phyloP scores from a whole-genome alignment of 2,329 filamentous ascomycete species.

The Mycocentrospora acerina region DNA sequence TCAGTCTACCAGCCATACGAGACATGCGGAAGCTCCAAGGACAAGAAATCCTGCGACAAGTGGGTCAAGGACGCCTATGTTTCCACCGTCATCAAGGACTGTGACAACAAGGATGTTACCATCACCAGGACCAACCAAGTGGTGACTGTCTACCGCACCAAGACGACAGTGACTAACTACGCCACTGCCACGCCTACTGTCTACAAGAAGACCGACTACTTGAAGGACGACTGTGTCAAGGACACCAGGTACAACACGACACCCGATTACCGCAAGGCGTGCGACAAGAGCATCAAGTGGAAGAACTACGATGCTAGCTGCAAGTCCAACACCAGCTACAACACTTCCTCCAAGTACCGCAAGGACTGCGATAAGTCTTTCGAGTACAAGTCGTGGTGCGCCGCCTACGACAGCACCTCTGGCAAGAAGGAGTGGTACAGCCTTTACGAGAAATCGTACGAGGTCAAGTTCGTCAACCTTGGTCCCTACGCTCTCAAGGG shows the following conservation, averaged over 20 bases:
- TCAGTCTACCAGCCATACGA: conserved; percentile 34
- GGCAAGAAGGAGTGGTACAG: conserved; percentile 22
- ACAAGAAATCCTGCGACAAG: conserved; percentile 17
- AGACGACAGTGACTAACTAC: conserved; percentile 27
- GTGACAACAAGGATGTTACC: conserved; percentile 24
- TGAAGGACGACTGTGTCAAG: conserved; percentile 2
- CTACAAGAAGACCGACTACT: conserved; percentile 5
- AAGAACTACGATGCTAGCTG: conserved; percentile 8
- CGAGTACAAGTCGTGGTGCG: neutral
- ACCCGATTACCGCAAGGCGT: conserved; percentile 5
- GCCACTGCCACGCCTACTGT: conserved; percentile 14
- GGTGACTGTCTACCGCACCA: conserved; percentile 31
- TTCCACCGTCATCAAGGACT: conserved; percentile 31
- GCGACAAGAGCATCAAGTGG: conserved; percentile 2
- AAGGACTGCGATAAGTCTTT: no score
- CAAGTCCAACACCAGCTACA: conserved; percentile 6
- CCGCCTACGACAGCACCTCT: conserved; percentile 9
- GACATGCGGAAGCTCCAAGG: conserved; percentile 20
- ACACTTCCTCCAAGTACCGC: conserved; percentile 2
- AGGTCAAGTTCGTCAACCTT: conserved; percentile 30
- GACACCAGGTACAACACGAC: conserved; percentile 11
- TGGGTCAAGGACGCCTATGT: conserved; percentile 27
- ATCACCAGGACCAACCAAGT: conserved; percentile 29
- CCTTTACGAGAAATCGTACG: conserved; percentile 32
- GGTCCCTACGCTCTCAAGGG: conserved; percentile 30